Evolutionary conservation across 495 filamentous ascomycete genomes (phyloP), one percentile per base, ranked within the genome.

Genomic region (Umbilicaria muhlenbergii): DNA sequence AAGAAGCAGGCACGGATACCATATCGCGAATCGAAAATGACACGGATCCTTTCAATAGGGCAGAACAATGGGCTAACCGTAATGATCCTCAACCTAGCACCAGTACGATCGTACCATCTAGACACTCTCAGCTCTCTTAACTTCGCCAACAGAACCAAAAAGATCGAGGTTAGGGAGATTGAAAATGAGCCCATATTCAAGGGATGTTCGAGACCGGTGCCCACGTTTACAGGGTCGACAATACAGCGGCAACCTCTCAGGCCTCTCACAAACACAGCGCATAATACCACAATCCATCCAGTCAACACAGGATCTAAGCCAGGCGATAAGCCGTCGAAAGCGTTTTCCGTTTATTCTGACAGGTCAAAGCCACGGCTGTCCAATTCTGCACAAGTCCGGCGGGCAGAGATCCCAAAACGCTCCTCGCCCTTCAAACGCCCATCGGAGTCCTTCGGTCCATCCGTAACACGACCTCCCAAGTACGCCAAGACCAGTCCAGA

Each of bases 1-100:
- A 78, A 77, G 54, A 82, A 83, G 54, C 74, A 80, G 41, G 73
- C 73, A 41, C 76, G 91, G 17, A 89, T 96, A 46, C 91, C 91
- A 0, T 95, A 92, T 56, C 74, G 87, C 42, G 91, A 98, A 58
- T 85, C 79, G 18, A 98, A 96, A 66, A 95, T 96, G 91, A 98
- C 91, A 3, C 71, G 91, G 32, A 95, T 98, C 31, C 59, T 98
- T 24, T 88, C 81, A 0, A 65, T 95, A 11, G 91, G 91, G 0
- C 91, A 98, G 61, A 96, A 96, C 58, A 87, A 94, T 49, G 89
- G 91, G 11, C 70, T 94, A 36, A 95, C 88, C 0, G 69, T 96
- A 44, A 98, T 98, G 91, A 91, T 98, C 44, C 69, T 98, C 33
- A 98, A 95, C 55, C 72, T 96, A 1, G 88, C 91, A 0, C 86